These are phyloP conservation scores for Mortierella sp. DNA, from an alignment of 371 early-diverging fungal genomes.

Conservation along the genomic window DNA sequence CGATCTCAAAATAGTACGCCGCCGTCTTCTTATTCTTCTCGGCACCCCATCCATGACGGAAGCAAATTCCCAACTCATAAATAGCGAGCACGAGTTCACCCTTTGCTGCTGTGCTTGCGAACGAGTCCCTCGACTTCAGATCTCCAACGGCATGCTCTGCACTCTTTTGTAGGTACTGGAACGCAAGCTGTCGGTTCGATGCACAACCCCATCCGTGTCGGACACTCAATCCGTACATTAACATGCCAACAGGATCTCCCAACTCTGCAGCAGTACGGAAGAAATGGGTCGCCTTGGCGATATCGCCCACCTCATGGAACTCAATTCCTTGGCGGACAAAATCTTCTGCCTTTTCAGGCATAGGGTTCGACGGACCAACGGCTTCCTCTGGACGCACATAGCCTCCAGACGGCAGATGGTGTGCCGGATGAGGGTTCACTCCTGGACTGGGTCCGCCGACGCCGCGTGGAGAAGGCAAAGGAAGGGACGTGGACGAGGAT, in stretches of 20 bases:
- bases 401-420: constrained; percentile 46
- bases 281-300: constrained; percentile 84
- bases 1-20: constrained; percentile 87
- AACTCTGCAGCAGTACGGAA: constrained; percentile 82
- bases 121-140: constrained; percentile 57
- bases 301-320: constrained; percentile 80
- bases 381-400: constrained; percentile 54
- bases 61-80: constrained; percentile 88
- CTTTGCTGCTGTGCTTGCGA: constrained; percentile 56
- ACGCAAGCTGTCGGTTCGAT: constrained; percentile 68
- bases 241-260: constrained; percentile 81
- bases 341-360: constrained; percentile 60
- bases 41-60: constrained; percentile 94
- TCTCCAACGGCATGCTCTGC: constrained; percentile 81
- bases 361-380: constrained; percentile 51
- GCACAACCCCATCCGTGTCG: constrained; percentile 95
- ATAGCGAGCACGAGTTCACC: constrained; percentile 81
- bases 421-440: constrained; percentile 46
- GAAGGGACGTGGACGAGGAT: constrained; percentile 23
- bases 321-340: constrained; percentile 65
- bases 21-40: constrained; percentile 83
- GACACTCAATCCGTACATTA: constrained; percentile 88
- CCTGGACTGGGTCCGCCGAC: not conserved
- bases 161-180: constrained; percentile 82
- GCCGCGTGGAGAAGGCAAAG: constrained; percentile 18